These are phyloP conservation scores for Fusarium nematophilum DNA, from an alignment of 2,329 filamentous ascomycete species.

Conservation along the genomic window DNA sequence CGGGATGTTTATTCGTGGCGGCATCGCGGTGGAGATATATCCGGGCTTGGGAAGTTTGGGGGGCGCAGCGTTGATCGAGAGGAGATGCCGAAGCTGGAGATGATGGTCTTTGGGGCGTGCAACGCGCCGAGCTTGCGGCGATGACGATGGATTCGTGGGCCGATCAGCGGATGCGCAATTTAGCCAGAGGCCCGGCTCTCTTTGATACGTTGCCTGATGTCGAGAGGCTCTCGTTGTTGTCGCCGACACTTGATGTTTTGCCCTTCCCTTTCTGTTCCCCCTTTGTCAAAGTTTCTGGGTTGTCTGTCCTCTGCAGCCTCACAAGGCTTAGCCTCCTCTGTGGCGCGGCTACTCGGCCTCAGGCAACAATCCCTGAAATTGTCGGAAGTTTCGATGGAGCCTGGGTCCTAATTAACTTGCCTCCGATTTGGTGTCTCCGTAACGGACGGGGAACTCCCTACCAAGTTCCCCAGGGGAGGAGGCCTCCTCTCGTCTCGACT, in stretches of 20 bases:
- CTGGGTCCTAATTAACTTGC: not conserved
- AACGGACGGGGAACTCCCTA: too few species aligned
- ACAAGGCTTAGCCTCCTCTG: conserved; percentile 31
- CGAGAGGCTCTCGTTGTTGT: conserved; percentile 17
- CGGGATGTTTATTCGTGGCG: conserved; percentile 88
- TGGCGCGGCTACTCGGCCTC: conserved; percentile 12
- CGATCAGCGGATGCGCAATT: not conserved
- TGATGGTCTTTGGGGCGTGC: not conserved
- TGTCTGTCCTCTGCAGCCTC: conserved; percentile 44
- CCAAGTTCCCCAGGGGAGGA: too few species aligned
- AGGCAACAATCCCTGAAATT: conserved; percentile 26
- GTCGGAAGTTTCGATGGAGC: not conserved
- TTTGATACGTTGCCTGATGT: conserved; percentile 5
- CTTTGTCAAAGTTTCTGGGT: conserved; percentile 32
- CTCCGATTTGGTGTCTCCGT: too few species aligned
- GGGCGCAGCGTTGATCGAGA: conserved; percentile 16
- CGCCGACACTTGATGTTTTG: conserved; percentile 16
- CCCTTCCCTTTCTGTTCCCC: conserved; percentile 24
- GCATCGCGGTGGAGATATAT: conserved; percentile 64
- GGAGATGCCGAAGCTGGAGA: conserved; percentile 4
- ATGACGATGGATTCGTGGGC: not conserved
- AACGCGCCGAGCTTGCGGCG: conserved; percentile 1
- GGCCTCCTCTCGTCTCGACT: too few species aligned
- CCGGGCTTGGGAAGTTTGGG: conserved; percentile 5
- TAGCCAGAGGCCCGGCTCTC: not conserved